Base-by-base conservation (phyloP, 2,329 filamentous ascomycete genomes). In the Fusarium musae region DNA sequence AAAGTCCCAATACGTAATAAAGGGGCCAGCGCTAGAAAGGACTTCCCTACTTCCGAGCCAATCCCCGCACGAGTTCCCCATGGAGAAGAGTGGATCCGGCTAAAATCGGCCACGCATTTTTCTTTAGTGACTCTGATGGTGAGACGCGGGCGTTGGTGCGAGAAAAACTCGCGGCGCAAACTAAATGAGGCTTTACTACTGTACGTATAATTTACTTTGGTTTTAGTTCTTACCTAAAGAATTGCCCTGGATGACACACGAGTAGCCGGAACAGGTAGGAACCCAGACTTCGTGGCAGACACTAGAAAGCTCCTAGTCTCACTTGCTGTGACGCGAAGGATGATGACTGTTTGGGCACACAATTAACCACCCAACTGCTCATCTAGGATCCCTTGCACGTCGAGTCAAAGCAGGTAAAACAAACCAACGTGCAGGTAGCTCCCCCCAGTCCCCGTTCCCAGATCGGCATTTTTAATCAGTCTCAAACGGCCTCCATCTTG, bases 61-160 rank as follows among this genome's bases (percentile, higher is more conserved):
- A 69, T 69, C 66, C 65, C 65, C 66, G 46, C 65, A 70, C 59
- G 46, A n/a, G 50, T 69, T 69, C 66, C 66, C 59, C 66, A 65
- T 65, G 66, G 66, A 59, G 47, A 64, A 39, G 50, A 65, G 66
- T 69, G 66, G 66, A 69, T 7, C 37, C 62, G 58, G 57, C 28
- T 63, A 52, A 63, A 63, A 17, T 39, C 60, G 58, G 47, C 26
- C 40, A 40, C 5, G n/a, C 34, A 39, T 28, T 28, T 28, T 37
- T 47, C 16, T 16, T 26, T 26, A 46, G 43, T 7, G 13, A 21
- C 26, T 54, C 10, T 5, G 2, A 52, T 65, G 66, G 66, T 65
- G 66, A 57, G 65, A 70, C 59, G 42, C 17, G 40, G 40, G 34
- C 40, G 52, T 44, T 30, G 26, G 28, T 15, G 66, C 62, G 65